Evolutionary conservation across 495 filamentous ascomycete genomes (phyloP).

Genomic region (Rhizodiscina lignyota): DNA sequence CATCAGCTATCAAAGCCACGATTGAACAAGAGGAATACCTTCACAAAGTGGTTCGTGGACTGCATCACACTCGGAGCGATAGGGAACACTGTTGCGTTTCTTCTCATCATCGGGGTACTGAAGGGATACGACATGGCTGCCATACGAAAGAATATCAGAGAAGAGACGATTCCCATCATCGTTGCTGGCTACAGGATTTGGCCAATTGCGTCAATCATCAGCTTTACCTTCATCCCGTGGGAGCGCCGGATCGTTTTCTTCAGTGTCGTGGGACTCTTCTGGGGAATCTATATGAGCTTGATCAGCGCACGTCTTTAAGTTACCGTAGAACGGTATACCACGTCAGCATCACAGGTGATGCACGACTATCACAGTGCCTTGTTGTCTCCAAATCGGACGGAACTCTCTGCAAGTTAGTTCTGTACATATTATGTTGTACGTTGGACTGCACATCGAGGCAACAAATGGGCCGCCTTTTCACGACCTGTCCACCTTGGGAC

Average conservation of each 20-base stretch:
- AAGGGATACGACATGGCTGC: slow-evolving; percentile 12
- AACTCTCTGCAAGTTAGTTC: no score
- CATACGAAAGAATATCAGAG: neutral
- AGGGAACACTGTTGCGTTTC: slow-evolving; percentile 65
- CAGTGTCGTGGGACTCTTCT: slow-evolving; percentile 62
- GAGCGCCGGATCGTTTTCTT: slow-evolving; percentile 62
- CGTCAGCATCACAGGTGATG: no score
- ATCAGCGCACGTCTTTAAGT: no score
- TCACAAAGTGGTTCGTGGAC: slow-evolving; percentile 48
- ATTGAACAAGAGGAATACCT: slow-evolving; percentile 37
- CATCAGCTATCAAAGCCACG: slow-evolving; percentile 1
- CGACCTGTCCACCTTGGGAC: no score
- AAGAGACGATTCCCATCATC: slow-evolving; percentile 56
- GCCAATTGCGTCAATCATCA: slow-evolving; percentile 63
- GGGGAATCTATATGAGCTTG: slow-evolving; percentile 71
- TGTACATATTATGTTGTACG: no score
- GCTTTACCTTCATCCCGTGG: slow-evolving; percentile 67
- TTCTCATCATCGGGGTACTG: slow-evolving; percentile 37
- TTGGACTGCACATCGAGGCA: no score
- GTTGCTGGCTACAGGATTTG: slow-evolving; percentile 66
- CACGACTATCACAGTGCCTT: no score
- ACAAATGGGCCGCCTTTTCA: no score
- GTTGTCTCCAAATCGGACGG: no score
- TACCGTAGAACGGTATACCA: no score
- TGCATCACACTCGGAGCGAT: slow-evolving; percentile 74